Base-by-base conservation (phyloP, 306 rosid genomes). In the Acacia crassicarpa region DNA sequence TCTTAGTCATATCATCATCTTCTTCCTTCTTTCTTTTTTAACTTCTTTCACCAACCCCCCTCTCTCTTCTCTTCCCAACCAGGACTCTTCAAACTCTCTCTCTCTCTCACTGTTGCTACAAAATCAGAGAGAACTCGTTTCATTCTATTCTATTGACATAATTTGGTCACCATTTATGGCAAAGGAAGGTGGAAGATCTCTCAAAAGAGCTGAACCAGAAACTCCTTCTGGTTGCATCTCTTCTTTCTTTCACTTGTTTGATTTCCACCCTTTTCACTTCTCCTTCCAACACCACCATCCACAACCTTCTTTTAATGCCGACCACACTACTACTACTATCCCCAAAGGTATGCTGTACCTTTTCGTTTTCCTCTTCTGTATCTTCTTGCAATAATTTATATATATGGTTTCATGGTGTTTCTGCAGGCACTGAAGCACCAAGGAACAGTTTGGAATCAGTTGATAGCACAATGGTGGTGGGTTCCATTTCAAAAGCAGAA, bases 371-470 rank as follows among this genome's bases (percentile, higher is more conserved):
- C 9, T 33, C 33, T 51, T 44, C 12, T 51, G 10, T 59, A 46
- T 67, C 66, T 22, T 67, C 23, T 30, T 71, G 32, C 44, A 16
- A 76, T 38, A 38, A 25, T 33, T 67, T 69, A 54, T 8, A 5
- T 48, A 12, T 16, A 51, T 11, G 6, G 63, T 30, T 76, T 76
- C 19, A 72, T 75, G 73, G 48, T 23, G 40, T 25, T 13, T 62
- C 8, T 51, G 8, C 88, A 92, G 98, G 98, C 40, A 51, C 81
- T 82, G 95, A 90, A 85, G 97, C 98, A 49, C 98, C 98, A 54
- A 84, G 97, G 83, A 95, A 90, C 83, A 91, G 97, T 87, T 80
- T 93, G 92, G 91, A 90, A 83, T 93, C 88, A 65, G 90, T 86
- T 51, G 84, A 82, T 41, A 63, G 82, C 23, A 53, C 10, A 74